Evolutionary conservation across 2,329 filamentous ascomycete genomes (phyloP).

Genomic region (Bisporella sp.): DNA sequence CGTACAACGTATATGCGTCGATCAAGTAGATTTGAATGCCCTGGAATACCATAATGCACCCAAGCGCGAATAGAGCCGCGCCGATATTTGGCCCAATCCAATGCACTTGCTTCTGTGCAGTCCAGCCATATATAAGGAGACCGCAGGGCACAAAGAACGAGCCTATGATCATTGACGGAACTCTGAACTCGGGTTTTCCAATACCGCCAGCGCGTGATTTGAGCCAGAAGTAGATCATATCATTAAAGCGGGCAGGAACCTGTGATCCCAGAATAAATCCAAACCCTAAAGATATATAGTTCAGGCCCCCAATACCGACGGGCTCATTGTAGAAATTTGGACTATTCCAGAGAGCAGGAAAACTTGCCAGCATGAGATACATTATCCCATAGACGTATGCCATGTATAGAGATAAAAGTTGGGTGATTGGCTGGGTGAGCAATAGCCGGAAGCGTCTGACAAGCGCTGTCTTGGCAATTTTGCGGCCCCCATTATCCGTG

Average conservation of each 20-base stretch:
- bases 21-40: conserved; percentile 39
- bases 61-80: conserved; percentile 39
- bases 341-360: neutral
- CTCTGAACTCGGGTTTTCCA: conserved; percentile 56
- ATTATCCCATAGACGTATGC: neutral
- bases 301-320: neutral
- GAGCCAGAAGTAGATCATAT: conserved; percentile 10
- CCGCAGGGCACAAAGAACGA: conserved; percentile 47
- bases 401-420: neutral
- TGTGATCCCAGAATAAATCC: conserved; percentile 33
- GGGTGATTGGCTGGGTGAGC: neutral
- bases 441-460: conserved; percentile 7
- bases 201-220: conserved; percentile 37
- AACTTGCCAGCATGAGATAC: neutral
- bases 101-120: conserved; percentile 38
- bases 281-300: neutral
- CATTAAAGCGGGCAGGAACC: conserved; percentile 26
- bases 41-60: conserved; percentile 26
- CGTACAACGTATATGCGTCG: conserved; percentile 35
- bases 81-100: conserved; percentile 51
- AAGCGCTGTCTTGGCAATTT: conserved; percentile 8
- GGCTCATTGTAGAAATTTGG: neutral
- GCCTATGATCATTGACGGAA: conserved; percentile 48
- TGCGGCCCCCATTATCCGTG: neutral
- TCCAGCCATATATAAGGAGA: conserved; percentile 50